phyloP scores from a whole-genome alignment of 1,284 basidiomycete species.

The Trametes versicolor region DNA sequence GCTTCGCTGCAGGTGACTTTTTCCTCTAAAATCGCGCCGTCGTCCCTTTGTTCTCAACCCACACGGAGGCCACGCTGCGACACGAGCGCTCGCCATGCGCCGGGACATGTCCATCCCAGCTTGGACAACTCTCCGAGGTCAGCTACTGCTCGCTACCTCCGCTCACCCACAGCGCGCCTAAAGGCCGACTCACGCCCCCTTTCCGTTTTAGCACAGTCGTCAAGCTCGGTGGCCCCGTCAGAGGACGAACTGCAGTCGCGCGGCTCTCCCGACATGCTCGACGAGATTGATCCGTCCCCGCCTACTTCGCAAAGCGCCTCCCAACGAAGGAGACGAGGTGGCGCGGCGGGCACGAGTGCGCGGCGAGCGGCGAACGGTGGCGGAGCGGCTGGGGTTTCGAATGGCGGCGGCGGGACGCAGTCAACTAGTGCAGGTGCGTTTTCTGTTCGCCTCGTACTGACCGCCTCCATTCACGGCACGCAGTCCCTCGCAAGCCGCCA shows the following conservation, averaged over 20 bases:
- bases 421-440: constrained; percentile 13
- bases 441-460: neutral
- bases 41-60: neutral
- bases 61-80: neutral
- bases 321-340: neutral
- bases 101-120: constrained; percentile 18
- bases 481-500: constrained; percentile 13
- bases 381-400: neutral
- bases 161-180: neutral
- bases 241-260: constrained; percentile 21
- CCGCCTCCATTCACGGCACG: neutral
- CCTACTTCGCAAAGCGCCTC: neutral
- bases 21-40: neutral
- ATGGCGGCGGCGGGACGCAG: neutral
- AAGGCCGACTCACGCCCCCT: neutral
- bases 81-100: constrained; percentile 1
- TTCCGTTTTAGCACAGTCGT: neutral
- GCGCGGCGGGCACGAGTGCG: neutral
- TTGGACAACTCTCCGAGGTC: constrained; percentile 19
- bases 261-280: constrained; percentile 13
- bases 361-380: neutral
- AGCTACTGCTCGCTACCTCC: constrained; percentile 3
- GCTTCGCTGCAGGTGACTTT: neutral
- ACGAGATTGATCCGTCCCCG: constrained; percentile 11
- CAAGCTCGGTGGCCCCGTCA: constrained; percentile 4